Evolutionary conservation across 441 rosid species (phyloP).

Genomic region (Syzygium malaccense): DNA sequence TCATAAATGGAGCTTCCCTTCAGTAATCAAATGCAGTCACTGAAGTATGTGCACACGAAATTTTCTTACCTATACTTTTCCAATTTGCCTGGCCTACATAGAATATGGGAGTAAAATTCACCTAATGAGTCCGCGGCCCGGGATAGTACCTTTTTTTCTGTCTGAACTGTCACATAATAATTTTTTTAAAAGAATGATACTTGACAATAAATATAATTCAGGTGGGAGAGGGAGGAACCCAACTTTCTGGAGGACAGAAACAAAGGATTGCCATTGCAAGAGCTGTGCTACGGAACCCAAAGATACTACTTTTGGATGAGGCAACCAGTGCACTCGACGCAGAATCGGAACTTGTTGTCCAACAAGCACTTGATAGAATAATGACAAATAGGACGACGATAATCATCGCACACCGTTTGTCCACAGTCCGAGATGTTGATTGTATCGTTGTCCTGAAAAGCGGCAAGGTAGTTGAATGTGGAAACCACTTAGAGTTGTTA

Average conservation of each 20-base stretch:
- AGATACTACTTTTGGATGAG: conserved; percentile 73
- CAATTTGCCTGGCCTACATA: background rate
- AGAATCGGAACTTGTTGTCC: conserved; percentile 73
- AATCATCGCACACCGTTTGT: conserved; percentile 63
- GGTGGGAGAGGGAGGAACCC: conserved; percentile 95
- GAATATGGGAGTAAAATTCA: background rate
- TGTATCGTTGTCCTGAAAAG: conserved; percentile 57
- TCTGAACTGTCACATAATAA: background rate
- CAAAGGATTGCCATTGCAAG: conserved; percentile 86
- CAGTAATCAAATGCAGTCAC: background rate
- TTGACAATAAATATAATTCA: conserved; percentile 11
- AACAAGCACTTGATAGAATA: conserved; percentile 57
- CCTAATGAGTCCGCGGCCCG: background rate
- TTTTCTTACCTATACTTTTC: background rate
- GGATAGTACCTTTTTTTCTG: background rate
- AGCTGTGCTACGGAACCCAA: conserved; percentile 67
- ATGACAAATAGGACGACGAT: conserved; percentile 61
- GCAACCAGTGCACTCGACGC: conserved; percentile 88
- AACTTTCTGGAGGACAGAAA: conserved; percentile 87
- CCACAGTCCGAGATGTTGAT: conserved; percentile 63
- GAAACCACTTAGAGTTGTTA: conserved; percentile 51
- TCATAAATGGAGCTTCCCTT: background rate
- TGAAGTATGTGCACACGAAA: background rate
- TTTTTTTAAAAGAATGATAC: background rate
- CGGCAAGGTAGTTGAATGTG: conserved; percentile 63